Evolutionary conservation across 345 rosid species (phyloP).

Genomic region (Lumnitzera littorea): DNA sequence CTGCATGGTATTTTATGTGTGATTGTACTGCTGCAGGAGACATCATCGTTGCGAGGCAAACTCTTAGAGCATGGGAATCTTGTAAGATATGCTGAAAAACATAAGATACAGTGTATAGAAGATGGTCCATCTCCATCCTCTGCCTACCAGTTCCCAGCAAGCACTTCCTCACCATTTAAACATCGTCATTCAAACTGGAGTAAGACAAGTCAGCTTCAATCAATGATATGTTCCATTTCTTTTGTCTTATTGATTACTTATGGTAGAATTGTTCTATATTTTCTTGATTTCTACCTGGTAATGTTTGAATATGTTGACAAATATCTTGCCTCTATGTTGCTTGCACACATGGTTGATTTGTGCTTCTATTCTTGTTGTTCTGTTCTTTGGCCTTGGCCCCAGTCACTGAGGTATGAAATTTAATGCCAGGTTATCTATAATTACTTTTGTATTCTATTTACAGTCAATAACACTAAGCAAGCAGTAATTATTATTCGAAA

Average conservation of each 20-base stretch:
- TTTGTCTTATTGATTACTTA: background rate
- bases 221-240: background rate
- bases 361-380: no score
- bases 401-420: no score
- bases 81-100: conserved; percentile 60
- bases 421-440: no score
- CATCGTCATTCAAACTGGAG: conserved; percentile 41
- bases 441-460: no score
- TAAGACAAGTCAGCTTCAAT: conserved; percentile 26
- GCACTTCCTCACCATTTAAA: conserved; percentile 47
- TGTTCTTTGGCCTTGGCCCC: no score
- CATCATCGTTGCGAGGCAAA: conserved; percentile 49
- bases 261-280: no score
- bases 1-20: background rate
- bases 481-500: no score
- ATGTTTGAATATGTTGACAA: no score
- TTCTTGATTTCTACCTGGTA: no score
- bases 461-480: no score
- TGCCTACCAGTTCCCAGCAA: conserved; percentile 31
- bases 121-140: conserved; percentile 47
- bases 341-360: no score
- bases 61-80: conserved; percentile 60
- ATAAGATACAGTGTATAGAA: conserved; percentile 50
- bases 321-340: no score
- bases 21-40: conserved; percentile 35